A percentile compares a stretch with the other conserved stretches of the same genome.
Evolutionary conservation across 345 rosid genomes (phyloP).

Genomic region (Sapria himalayana): DNA sequence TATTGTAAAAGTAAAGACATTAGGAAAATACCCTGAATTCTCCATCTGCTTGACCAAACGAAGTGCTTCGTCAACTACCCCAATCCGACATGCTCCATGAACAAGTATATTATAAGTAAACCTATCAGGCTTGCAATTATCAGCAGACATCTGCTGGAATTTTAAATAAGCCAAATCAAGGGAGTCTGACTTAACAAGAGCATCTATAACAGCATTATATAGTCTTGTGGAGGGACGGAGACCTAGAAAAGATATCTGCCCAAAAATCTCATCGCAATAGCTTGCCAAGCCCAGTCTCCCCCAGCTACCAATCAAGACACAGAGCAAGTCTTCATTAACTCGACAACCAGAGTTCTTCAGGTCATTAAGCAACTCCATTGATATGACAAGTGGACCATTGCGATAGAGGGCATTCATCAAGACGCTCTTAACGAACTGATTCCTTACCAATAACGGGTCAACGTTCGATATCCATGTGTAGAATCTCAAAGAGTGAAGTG

Average conservation of each 20-base stretch:
- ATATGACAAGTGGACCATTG: conserved; percentile 57
- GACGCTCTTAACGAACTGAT: conserved; percentile 33
- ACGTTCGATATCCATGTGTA: conserved; percentile 56
- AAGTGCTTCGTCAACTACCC: conserved; percentile 66
- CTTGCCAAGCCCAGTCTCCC: conserved; percentile 73
- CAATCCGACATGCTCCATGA: conserved; percentile 70
- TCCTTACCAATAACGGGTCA: conserved; percentile 23
- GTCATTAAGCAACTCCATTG: conserved; percentile 46
- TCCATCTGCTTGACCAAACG: conserved; percentile 84
- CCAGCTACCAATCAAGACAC: conserved; percentile 71
- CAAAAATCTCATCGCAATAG: conserved; percentile 62
- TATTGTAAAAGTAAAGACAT: conserved; percentile 61
- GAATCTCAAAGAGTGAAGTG: conserved; percentile 32
- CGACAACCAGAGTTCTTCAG: conserved; percentile 31
- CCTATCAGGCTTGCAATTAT: conserved; percentile 63
- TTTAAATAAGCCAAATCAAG: conserved; percentile 78
- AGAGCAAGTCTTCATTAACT: conserved; percentile 49
- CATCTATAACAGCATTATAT: conserved; percentile 69
- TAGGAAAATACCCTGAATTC: conserved; percentile 31
- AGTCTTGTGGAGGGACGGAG: conserved; percentile 56
- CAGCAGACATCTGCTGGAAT: conserved; percentile 71
- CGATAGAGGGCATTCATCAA: conserved; percentile 28
- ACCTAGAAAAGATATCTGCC: conserved; percentile 63
- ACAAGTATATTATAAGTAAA: conserved; percentile 78
- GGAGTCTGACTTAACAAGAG: conserved; percentile 59